Percentiles rank a stretch among this genome's conserved stretches.
Evolutionary conservation across 352 stramenopile genomes (phyloP).

Genomic region (Aphanomyces cochlioides): DNA sequence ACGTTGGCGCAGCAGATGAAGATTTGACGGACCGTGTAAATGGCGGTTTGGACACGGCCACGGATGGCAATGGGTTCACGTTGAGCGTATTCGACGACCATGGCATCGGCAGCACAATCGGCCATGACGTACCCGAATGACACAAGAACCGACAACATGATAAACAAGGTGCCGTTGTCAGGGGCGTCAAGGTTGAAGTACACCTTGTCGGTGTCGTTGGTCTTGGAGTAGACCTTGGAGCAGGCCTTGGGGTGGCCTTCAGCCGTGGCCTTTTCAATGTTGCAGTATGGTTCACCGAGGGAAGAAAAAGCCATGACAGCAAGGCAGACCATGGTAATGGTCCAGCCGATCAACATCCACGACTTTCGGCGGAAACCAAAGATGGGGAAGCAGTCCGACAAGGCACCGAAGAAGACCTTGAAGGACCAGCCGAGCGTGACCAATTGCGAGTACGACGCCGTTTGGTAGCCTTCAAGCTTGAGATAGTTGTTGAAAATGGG

Average conservation of each 20-base stretch:
- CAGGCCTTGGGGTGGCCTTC: neutral
- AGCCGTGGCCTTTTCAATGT: neutral
- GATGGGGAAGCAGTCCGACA: constrained; percentile 65
- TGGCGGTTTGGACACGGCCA: too few species aligned
- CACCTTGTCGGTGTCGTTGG: too few species aligned
- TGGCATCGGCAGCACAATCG: neutral
- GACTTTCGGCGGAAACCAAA: constrained; percentile 44
- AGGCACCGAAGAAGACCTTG: constrained; percentile 63
- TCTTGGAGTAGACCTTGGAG: neutral
- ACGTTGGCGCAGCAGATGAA: too few species aligned
- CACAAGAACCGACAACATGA: constrained; percentile 44
- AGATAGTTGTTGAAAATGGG: constrained; percentile 74
- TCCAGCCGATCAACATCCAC: constrained; percentile 9
- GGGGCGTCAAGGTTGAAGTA: constrained; percentile 27
- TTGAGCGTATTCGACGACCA: too few species aligned
- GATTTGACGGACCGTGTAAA: too few species aligned
- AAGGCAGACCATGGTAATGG: too few species aligned
- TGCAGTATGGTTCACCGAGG: constrained; percentile 41
- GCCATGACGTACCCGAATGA: constrained; percentile 46
- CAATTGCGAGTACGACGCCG: constrained; percentile 53
- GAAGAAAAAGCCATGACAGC: too few species aligned
- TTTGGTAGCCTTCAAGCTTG: constrained; percentile 62
- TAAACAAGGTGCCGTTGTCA: constrained; percentile 33
- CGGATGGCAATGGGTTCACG: too few species aligned
- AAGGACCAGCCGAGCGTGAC: constrained; percentile 58